phyloP scores from a whole-genome alignment of 1,284 basidiomycete genomes.

The Malassezia caprae region DNA sequence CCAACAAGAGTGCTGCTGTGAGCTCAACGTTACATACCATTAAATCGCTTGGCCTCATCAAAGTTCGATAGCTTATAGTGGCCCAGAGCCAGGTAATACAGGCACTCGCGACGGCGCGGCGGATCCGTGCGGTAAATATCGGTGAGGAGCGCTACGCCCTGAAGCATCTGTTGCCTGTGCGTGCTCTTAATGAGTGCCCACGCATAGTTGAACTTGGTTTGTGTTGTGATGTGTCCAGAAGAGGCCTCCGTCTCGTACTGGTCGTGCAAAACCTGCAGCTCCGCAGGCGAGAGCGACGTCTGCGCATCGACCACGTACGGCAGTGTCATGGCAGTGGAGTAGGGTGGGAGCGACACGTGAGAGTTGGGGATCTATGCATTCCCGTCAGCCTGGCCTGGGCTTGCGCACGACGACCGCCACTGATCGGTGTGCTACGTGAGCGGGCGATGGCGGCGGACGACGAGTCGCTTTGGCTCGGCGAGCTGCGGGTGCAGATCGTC shows the following conservation, averaged over 20 bases:
- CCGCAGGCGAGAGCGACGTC: slow-evolving; percentile 73
- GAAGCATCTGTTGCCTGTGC: slow-evolving; percentile 53
- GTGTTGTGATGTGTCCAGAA: slow-evolving; percentile 72
- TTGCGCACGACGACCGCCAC: not conserved
- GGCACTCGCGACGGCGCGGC: slow-evolving; percentile 76
- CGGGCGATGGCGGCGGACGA: not conserved
- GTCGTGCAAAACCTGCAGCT: slow-evolving; percentile 71
- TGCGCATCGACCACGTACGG: slow-evolving; percentile 93
- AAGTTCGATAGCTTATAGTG: slow-evolving; percentile 96
- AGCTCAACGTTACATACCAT: slow-evolving; percentile 57
- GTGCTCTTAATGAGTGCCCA: slow-evolving; percentile 56
- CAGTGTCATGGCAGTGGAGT: slow-evolving; percentile 49
- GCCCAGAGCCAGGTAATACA: slow-evolving; percentile 92
- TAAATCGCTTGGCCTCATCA: slow-evolving; percentile 83
- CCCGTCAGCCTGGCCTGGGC: not conserved
- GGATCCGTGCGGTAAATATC: slow-evolving; percentile 89
- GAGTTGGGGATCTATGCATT: not conserved
- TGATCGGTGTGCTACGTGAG: not conserved
- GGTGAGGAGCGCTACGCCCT: slow-evolving; percentile 76
- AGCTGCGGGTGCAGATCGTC: slow-evolving; percentile 60
- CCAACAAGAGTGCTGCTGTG: slow-evolving; percentile 65
- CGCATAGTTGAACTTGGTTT: slow-evolving; percentile 97
- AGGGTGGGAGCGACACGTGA: not conserved
- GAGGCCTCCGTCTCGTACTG: slow-evolving; percentile 81
- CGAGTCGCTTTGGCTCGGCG: slow-evolving; percentile 31